Base-by-base conservation (phyloP, 306 rosid genomes). In the Cicer yamashitae region DNA sequence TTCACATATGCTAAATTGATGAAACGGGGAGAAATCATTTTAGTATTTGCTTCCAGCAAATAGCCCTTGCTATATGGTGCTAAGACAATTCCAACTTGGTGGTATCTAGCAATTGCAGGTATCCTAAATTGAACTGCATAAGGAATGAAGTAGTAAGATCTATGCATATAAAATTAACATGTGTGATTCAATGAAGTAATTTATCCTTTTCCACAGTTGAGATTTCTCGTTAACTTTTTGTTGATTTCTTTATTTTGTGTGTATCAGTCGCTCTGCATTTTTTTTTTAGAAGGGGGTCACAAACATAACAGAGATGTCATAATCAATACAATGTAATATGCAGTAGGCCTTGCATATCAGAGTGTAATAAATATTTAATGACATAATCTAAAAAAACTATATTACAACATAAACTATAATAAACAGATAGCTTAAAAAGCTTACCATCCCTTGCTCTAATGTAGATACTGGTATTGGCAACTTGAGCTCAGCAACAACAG, bases 371-470 rank as follows among this genome's bases (percentile, higher is more conserved):
- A 74, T 47, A 44, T 67, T 15, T 50, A 48, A 38, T 22, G 8
- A 69, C 72, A 59, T 40, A 74, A 30, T 67, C 39, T 13, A 34
- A 54, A 68, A 58, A 20, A 72, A 66, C 14, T 47, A 70, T 7
- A 46, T 56, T 59, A 43, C 38, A 74, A 78, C 56, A 74, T 15
- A 46, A 68, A 72, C 10, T 41, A 46, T 64, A 71, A 54, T 20
- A 45, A 54, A 65, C 43, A 73, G 58, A 67, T 70, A 81, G 72
- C 47, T 62, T 57, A 15, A 69, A 68, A 56, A 67, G 77, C 77
- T 47, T 92, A 92, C 98, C 98, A 90, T 59, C 78, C 88, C 96
- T 81, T 88, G 86, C 90, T 94, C 98, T 86, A 94, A 82, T 82
- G 81, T 89, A 77, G 97, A 90, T 84, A 91, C 40, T 39, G 98